phyloP scores from a whole-genome alignment of 768 basidiomycete species.

The Rhodosporidiobolus sp. region DNA sequence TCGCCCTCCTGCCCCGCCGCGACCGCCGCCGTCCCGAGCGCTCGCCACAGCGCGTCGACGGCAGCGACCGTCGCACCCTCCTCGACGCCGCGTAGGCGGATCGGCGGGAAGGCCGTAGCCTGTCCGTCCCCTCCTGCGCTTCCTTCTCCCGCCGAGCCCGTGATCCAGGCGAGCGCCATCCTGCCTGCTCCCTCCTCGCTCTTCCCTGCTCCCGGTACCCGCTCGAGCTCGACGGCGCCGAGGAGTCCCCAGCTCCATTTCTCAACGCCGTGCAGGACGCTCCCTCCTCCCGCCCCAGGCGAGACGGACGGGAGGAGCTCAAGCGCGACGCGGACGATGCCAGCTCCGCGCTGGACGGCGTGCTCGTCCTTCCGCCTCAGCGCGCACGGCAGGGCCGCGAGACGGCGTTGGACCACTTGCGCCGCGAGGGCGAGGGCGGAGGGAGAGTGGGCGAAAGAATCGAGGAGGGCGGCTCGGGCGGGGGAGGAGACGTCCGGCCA shows the following conservation, averaged over 20 bases:
- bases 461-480: constrained; percentile 56
- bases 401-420: constrained; percentile 62
- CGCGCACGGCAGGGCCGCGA: constrained; percentile 68
- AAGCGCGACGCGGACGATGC: constrained; percentile 70
- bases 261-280: constrained; percentile 73
- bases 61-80: constrained; percentile 59
- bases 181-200: constrained; percentile 4
- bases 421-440: constrained; percentile 56
- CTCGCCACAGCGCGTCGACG: constrained; percentile 59
- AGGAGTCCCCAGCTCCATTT: constrained; percentile 88
- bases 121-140: neutral
- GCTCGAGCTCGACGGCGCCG: constrained; percentile 75
- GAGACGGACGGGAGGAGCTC: constrained; percentile 49
- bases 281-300: constrained; percentile 35
- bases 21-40: constrained; percentile 70
- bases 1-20: constrained; percentile 68
- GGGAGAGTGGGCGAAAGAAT: constrained; percentile 50
- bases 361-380: constrained; percentile 67
- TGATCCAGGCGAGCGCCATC: constrained; percentile 33
- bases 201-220: constrained; percentile 44
- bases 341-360: constrained; percentile 67
- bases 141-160: neutral
- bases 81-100: constrained; percentile 63
- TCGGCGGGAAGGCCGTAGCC: constrained; percentile 48
- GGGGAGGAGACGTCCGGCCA: constrained; percentile 57